Evolutionary conservation across 2,329 filamentous ascomycete species (phyloP).

Genomic region (Neofusicoccum laricinum): DNA sequence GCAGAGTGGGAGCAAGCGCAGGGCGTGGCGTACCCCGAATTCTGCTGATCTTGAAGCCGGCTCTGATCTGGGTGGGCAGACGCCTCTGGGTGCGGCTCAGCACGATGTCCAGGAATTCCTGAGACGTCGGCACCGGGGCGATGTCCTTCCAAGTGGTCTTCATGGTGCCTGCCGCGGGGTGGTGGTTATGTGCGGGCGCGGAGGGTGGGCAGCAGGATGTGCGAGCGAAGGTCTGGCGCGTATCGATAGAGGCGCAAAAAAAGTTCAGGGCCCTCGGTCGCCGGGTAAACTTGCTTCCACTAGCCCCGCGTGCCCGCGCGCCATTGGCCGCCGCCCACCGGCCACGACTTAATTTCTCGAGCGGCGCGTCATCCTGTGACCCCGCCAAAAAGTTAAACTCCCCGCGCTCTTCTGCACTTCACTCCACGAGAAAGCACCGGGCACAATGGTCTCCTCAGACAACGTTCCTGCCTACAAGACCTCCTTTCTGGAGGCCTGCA

Average conservation of each 20-base stretch:
- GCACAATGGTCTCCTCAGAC: conserved; percentile 13
- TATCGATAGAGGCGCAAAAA: conserved; percentile 19
- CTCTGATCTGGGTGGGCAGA: conserved; percentile 85
- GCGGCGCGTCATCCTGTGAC: neutral
- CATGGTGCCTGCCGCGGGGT: conserved; percentile 19
- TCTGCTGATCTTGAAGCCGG: conserved; percentile 93
- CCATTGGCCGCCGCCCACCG: neutral
- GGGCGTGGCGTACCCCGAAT: conserved; percentile 54
- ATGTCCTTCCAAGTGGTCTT: conserved; percentile 57
- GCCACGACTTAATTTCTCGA: neutral
- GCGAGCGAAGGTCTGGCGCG: neutral
- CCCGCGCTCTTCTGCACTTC: neutral
- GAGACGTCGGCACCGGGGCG: conserved; percentile 81
- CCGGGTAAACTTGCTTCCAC: conserved; percentile 14
- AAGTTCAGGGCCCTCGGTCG: conserved; percentile 11
- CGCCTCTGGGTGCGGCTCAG: conserved; percentile 81
- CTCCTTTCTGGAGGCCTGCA: conserved; percentile 67
- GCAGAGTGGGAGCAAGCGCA: conserved; percentile 34
- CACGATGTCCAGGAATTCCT: conserved; percentile 98
- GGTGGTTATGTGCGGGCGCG: neutral
- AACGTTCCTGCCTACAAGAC: conserved; percentile 53
- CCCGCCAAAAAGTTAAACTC: conserved; percentile 13
- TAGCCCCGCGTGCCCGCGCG: neutral
- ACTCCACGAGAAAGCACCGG: neutral
- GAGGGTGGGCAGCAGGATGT: neutral